phyloP scores from a whole-genome alignment of 2,329 filamentous ascomycete species.

The Zymoseptoria ardabiliae region DNA sequence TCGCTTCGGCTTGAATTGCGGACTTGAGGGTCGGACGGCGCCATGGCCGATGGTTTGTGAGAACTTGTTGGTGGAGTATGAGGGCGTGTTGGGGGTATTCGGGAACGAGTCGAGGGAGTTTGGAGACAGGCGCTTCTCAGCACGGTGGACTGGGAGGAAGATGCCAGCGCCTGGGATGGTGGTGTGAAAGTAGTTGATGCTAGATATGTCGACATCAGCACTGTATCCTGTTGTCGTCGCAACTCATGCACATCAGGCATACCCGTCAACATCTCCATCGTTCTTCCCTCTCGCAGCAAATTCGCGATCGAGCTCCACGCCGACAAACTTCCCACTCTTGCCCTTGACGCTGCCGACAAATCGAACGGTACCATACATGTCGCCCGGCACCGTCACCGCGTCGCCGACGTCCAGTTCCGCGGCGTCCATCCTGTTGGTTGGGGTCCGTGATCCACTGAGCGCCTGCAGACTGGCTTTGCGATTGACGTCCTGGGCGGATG shows the following conservation, averaged over 20 bases:
- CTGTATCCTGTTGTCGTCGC: constrained; percentile 1
- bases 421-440: constrained; percentile 39
- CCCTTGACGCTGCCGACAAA: constrained; percentile 82
- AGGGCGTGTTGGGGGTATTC: constrained; percentile 62
- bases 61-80: constrained; percentile 63
- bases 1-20: constrained; percentile 62
- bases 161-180: constrained; percentile 75
- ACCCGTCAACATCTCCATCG: constrained; percentile 92
- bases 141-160: constrained; percentile 81
- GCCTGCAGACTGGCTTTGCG: constrained; percentile 67
- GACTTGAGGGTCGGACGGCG: constrained; percentile 55
- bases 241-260: constrained; percentile 15
- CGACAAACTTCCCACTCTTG: constrained; percentile 86
- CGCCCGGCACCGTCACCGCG: constrained; percentile 81
- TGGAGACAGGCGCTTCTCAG: constrained; percentile 58
- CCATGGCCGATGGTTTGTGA: constrained; percentile 79
- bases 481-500: constrained; percentile 42
- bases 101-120: constrained; percentile 50
- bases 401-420: constrained; percentile 66
- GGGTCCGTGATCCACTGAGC: constrained; percentile 47
- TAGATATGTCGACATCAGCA: constrained; percentile 21
- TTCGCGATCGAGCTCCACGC: constrained; percentile 77
- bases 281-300: constrained; percentile 86
- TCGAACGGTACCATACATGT: constrained; percentile 82
- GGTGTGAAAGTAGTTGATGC: constrained; percentile 71